Conservation (phyloP, 1,284 basidiomycete genomes). For the Puccinia polysora region DNA sequence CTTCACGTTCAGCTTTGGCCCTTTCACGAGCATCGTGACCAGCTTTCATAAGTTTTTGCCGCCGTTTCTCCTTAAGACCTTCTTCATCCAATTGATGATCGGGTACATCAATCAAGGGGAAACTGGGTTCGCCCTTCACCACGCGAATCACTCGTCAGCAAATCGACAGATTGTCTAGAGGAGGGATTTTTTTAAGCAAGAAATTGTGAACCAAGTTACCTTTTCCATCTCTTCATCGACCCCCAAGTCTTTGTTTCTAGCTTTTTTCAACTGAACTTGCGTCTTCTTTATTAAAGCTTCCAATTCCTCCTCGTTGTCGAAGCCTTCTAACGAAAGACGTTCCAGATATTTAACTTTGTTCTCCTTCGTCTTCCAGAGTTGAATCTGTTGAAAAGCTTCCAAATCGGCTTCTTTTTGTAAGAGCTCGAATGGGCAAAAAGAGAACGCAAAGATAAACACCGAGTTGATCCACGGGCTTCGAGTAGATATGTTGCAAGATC, state of each 20-base stretch:
- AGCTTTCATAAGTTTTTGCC: constrained; percentile 87
- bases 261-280: constrained; percentile 64
- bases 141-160: constrained; percentile 38
- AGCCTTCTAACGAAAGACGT: constrained; percentile 60
- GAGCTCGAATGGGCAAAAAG: constrained; percentile 10
- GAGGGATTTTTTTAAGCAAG: neutral
- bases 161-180: neutral
- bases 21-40: constrained; percentile 87
- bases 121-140: constrained; percentile 73
- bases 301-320: constrained; percentile 63
- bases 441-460: neutral
- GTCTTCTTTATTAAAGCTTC: constrained; percentile 61
- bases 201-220: constrained; percentile 46
- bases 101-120: constrained; percentile 82
- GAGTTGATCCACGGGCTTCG: neutral
- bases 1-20: constrained; percentile 79
- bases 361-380: constrained; percentile 64
- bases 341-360: constrained; percentile 70
- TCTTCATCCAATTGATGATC: constrained; percentile 94
- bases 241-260: constrained; percentile 68
- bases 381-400: constrained; percentile 65
- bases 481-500: neutral
- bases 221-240: constrained; percentile 61
- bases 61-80: constrained; percentile 86
- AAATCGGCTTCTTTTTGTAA: constrained; percentile 58